Evolutionary conservation across 257 asterid genomes (phyloP).

Genomic region (Paulownia fortunei): DNA sequence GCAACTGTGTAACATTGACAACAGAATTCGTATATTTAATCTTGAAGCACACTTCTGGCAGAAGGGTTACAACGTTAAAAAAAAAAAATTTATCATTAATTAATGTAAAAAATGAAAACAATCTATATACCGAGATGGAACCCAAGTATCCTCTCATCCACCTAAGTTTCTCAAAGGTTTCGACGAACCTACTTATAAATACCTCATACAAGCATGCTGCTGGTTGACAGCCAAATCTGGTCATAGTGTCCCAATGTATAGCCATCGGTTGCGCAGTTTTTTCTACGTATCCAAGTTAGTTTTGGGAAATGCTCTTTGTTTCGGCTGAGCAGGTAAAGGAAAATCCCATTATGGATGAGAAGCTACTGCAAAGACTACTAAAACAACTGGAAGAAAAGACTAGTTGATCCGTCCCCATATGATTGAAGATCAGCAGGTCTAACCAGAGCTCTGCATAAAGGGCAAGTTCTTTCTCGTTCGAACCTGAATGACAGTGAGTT

Average conservation of each 20-base stretch:
- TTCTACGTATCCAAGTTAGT: neutral
- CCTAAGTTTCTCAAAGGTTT: conserved; percentile 30
- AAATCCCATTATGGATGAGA: neutral
- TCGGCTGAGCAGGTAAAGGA: conserved; percentile 6
- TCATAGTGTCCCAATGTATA: neutral
- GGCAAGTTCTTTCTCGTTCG: conserved; percentile 89
- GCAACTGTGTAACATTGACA: neutral
- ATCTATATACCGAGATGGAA: conserved; percentile 13
- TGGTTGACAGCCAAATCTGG: neutral
- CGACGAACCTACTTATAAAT: conserved; percentile 12
- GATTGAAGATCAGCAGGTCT: conserved; percentile 82
- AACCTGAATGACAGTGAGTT: conserved; percentile 56
- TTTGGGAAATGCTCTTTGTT: neutral
- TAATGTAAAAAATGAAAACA: conserved; percentile 14
- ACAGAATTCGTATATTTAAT: neutral
- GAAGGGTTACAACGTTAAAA: conserved; percentile 26
- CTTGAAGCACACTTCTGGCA: conserved; percentile 24
- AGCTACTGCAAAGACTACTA: conserved; percentile 12
- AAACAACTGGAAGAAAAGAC: conserved; percentile 69
- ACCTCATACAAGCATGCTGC: conserved; percentile 21
- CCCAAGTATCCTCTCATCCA: conserved; percentile 23
- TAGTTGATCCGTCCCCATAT: conserved; percentile 87
- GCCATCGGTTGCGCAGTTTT: conserved; percentile 4
- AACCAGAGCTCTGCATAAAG: conserved; percentile 84
- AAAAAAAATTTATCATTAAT: conserved; percentile 14